These are phyloP conservation scores for Zygoascus hellenicus DNA, from an alignment of 1,139 yeast species.

Conservation along the genomic window DNA sequence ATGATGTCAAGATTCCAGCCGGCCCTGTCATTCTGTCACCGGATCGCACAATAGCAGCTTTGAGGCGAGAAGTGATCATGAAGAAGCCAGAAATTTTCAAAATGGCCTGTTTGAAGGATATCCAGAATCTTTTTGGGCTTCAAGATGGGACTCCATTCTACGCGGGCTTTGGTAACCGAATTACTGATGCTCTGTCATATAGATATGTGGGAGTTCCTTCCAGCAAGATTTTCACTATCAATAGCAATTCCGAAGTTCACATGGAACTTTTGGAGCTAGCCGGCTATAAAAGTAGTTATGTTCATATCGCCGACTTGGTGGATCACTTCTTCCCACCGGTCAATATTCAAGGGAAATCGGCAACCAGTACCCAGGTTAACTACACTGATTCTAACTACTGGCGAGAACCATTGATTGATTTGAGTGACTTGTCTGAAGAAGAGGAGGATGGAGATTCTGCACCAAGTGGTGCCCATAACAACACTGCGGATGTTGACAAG, in stretches of 20 bases:
- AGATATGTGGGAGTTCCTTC: constrained; percentile 92
- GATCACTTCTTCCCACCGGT: constrained; percentile 95
- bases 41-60: constrained; percentile 94
- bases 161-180: constrained; percentile 96
- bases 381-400: constrained; percentile 87
- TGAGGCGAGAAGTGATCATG: constrained; percentile 82
- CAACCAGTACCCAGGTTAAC: constrained; percentile 39
- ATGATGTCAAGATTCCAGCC: constrained; percentile 63
- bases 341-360: constrained; percentile 21
- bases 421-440: constrained; percentile 48
- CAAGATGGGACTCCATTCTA: constrained; percentile 65
- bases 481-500: neutral
- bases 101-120: constrained; percentile 92
- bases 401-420: constrained; percentile 71
- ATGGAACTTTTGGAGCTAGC: constrained; percentile 94
- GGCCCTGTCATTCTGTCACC: constrained; percentile 98
- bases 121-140: constrained; percentile 51
- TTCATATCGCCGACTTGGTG: constrained; percentile 86
- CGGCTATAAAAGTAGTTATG: constrained; percentile 83
- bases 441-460: constrained; percentile 21
- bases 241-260: constrained; percentile 95
- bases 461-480: constrained; percentile 10
- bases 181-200: constrained; percentile 94
- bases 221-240: constrained; percentile 90
- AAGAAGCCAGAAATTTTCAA: constrained; percentile 97